Evolutionary conservation across 1,139 yeast genomes (phyloP).

Genomic region (Lodderomyces orthopsilosis): DNA sequence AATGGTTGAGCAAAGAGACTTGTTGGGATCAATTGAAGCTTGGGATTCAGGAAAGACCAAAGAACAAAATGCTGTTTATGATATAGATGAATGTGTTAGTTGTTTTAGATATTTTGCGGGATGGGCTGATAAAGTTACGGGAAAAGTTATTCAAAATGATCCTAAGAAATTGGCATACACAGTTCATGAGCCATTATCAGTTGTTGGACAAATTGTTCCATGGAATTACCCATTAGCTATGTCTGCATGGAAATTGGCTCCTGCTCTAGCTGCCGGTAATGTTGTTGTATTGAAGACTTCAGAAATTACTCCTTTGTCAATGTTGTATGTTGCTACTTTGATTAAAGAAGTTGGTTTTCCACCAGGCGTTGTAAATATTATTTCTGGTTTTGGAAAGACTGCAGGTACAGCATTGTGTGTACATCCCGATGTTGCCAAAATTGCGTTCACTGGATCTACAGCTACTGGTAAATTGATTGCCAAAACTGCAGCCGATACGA

Average conservation of each 20-base stretch:
- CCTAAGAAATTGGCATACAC: slow-evolving; percentile 73
- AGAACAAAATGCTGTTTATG: slow-evolving; percentile 48
- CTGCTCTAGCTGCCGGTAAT: slow-evolving; percentile 69
- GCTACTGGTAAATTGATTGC: slow-evolving; percentile 63
- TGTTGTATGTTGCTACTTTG: slow-evolving; percentile 52
- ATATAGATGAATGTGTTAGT: slow-evolving; percentile 56
- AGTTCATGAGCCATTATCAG: slow-evolving; percentile 78
- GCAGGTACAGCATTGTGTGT: slow-evolving; percentile 60
- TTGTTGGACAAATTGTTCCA: slow-evolving; percentile 74
- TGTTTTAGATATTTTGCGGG: slow-evolving; percentile 75
- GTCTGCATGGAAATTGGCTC: slow-evolving; percentile 62
- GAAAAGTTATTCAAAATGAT: slow-evolving; percentile 65
- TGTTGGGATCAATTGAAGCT: slow-evolving; percentile 67
- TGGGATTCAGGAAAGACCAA: slow-evolving; percentile 80
- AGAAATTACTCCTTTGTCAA: slow-evolving; percentile 63
- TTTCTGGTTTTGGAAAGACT: slow-evolving; percentile 55
- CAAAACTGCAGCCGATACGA: slow-evolving; percentile 53
- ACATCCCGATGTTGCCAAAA: slow-evolving; percentile 56
- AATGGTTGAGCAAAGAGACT: slow-evolving; percentile 54
- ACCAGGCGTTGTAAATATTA: slow-evolving; percentile 62
- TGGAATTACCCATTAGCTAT: slow-evolving; percentile 62
- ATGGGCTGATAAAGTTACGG: slow-evolving; percentile 78
- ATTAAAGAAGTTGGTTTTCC: slow-evolving; percentile 70
- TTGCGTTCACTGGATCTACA: slow-evolving; percentile 66
- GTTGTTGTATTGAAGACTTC: slow-evolving; percentile 63